Base-by-base conservation (phyloP, 2,329 filamentous ascomycete species). In the Capronia epimyces region DNA sequence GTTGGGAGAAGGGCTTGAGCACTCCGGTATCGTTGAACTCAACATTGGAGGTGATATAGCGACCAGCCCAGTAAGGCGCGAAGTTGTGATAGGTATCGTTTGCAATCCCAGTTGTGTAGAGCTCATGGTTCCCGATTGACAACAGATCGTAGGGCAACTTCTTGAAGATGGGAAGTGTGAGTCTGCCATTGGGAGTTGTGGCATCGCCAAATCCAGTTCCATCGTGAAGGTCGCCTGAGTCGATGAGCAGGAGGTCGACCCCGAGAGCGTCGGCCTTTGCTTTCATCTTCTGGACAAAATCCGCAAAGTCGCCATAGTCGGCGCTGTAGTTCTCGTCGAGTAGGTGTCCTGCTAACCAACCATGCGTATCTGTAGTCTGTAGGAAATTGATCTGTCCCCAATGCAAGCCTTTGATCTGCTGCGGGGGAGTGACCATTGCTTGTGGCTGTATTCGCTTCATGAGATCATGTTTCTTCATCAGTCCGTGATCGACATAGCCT, bases 331-430 rank as follows among this genome's bases (percentile, higher is more conserved):
- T 90, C 3, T 89, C 78, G 84, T 98, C 93, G 73, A 90, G 85
- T 4, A 97, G 71, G 74, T 97, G 93, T 1, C 93, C 93, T 7
- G 82, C 89, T 64, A 93, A 83, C 93, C 93, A 98, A 62, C 93
- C 91, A 70, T 97, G 91, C 3, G 87, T 93, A 67, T 96, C 87
- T 39, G 93, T 96, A 1, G 91, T 97, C 65, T 95, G 90, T 54
- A 83, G 53, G 49, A 79, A 79, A 60, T 83, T 83, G 59, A 83
- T 65, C 63, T 83, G 77, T 2, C 80, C 80, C 81, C 80, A 83
- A 70, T 79, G 76, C 6, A 82, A 36, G 50, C 58, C 57, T 39
- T 55, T 54, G 55, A 60, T 60, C 24, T 49, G 47, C 43, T 60
- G 57, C 3, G 55, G 46, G n/a, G 53, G 50, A 20, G 55, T 56